Conservation (phyloP, 148 eudicot species). For the Camellia sinensis region DNA sequence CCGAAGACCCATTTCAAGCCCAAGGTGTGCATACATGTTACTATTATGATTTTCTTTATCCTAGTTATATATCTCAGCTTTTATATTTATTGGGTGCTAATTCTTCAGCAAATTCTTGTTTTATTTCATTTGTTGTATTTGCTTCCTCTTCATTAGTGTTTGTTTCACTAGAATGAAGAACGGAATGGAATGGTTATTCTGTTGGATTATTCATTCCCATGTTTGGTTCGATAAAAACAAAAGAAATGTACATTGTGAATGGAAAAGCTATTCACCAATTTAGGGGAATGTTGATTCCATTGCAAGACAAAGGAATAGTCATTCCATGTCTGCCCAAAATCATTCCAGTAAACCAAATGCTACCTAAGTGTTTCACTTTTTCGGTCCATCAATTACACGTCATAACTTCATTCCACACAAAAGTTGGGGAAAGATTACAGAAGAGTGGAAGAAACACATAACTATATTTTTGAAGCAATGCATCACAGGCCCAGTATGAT, state of each 20-base stretch:
- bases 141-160: not conserved
- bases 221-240: too few species aligned
- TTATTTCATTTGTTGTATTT: not conserved
- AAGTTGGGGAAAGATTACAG: not conserved
- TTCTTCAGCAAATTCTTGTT: constrained; percentile 1
- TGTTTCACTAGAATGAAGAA: too few species aligned
- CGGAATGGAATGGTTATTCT: too few species aligned
- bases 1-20: constrained; percentile 79
- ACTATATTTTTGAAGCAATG: not conserved
- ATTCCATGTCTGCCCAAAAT: too few species aligned
- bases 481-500: not conserved
- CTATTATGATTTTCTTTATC: not conserved
- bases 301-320: too few species aligned
- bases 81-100: not conserved
- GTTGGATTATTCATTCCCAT: too few species aligned
- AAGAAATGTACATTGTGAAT: too few species aligned
- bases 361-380: not conserved
- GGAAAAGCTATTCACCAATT: too few species aligned
- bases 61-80: not conserved
- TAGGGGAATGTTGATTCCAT: too few species aligned
- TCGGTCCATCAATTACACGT: too few species aligned
- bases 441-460: not conserved
- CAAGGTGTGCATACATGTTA: constrained; percentile 46
- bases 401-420: not conserved
- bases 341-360: too few species aligned